Evolutionary conservation across 192 early-diverging fungal genomes (phyloP).

Genomic region (Pilaira anomala): DNA sequence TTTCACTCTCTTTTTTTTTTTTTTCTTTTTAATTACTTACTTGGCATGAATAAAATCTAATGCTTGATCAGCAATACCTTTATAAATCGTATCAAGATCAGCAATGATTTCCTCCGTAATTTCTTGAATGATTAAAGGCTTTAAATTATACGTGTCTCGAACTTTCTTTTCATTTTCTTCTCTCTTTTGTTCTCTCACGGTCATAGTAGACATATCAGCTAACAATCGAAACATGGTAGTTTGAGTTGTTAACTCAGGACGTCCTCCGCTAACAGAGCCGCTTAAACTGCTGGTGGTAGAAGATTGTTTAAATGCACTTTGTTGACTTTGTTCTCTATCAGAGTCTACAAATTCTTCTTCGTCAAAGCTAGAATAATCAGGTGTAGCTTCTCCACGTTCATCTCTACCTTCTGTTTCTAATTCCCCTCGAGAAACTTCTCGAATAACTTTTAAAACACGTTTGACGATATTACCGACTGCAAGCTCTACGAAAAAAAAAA

Average conservation of each 20-base stretch:
- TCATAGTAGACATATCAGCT: conserved; percentile 45
- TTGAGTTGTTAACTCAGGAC: conserved; percentile 21
- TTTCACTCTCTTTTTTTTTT: neutral
- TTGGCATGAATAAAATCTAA: conserved; percentile 93
- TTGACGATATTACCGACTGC: conserved; percentile 84
- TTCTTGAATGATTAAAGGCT: conserved; percentile 73
- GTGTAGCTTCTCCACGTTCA: neutral
- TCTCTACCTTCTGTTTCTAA: conserved; percentile 23
- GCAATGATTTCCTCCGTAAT: conserved; percentile 90
- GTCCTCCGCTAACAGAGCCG: conserved; percentile 21
- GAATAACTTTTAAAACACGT: conserved; percentile 78
- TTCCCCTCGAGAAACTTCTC: conserved; percentile 57
- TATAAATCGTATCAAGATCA: conserved; percentile 77
- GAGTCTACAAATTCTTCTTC: conserved; percentile 22
- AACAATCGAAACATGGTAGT: conserved; percentile 63
- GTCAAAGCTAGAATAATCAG: conserved; percentile 8
- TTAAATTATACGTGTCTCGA: conserved; percentile 45
- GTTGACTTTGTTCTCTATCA: conserved; percentile 1
- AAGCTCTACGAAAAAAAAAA: too few relatives aligned
- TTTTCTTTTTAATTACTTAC: conserved; percentile 54
- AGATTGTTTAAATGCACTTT: conserved; percentile 25
- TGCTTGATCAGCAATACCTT: conserved; percentile 80
- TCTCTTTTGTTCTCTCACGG: conserved; percentile 13
- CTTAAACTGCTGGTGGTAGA: conserved; percentile 24
- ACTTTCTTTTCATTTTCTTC: conserved; percentile 10